These are phyloP conservation scores for Thecaphora frezii DNA, from an alignment of 1,284 basidiomycete species.

Conservation along the genomic window DNA sequence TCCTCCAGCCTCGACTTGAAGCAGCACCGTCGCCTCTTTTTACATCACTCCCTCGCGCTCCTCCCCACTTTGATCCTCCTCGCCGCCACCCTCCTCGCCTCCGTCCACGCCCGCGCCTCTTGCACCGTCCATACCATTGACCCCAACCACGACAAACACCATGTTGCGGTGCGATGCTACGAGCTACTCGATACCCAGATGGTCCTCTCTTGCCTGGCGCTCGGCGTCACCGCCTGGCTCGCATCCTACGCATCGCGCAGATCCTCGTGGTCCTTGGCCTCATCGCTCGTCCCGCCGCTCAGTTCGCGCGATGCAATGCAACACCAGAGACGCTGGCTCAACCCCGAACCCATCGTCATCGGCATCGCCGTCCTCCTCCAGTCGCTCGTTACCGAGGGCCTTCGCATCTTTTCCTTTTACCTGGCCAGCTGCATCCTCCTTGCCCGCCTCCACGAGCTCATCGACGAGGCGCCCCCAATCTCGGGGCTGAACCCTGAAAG, in stretches of 20 bases:
- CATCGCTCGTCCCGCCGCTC: not conserved
- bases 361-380: conserved; percentile 26
- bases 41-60: conserved; percentile 13
- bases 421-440: conserved; percentile 34
- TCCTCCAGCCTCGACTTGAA: conserved; percentile 6
- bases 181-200: conserved; percentile 25
- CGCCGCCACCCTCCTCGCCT: conserved; percentile 9
- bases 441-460: conserved; percentile 14
- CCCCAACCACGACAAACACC: too few species aligned
- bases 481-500: too few species aligned
- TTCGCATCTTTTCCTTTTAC: conserved; percentile 31
- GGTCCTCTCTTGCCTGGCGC: conserved; percentile 13
- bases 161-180: conserved; percentile 5
- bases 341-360: conserved; percentile 16
- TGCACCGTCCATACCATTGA: conserved; percentile 3
- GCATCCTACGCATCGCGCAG: conserved; percentile 28
- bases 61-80: conserved; percentile 16
- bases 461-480: too few species aligned
- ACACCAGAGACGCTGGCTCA: too few species aligned
- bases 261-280: conserved; percentile 4
- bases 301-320: too few species aligned
- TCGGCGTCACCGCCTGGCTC: conserved; percentile 30
- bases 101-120: conserved; percentile 14
- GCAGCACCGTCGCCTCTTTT: conserved; percentile 15
- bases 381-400: conserved; percentile 20